phyloP scores from a whole-genome alignment of 345 rosid species.

The Hibiscus tridactylites region DNA sequence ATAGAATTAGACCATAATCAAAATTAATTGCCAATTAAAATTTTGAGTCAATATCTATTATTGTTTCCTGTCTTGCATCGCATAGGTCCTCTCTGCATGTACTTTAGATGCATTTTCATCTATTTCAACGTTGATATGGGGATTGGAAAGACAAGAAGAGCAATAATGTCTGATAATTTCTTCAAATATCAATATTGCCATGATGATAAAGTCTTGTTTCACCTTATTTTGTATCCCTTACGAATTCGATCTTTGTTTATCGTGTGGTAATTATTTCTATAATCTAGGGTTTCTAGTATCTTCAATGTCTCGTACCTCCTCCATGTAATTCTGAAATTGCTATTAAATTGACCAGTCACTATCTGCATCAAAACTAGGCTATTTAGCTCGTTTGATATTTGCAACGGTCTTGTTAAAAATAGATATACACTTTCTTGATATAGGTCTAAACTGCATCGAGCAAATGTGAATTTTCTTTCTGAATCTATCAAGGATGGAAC shows the following conservation, averaged over 20 bases:
- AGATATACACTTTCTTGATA: conserved; percentile 1
- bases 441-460: conserved; percentile 69
- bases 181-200: too few species aligned
- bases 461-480: conserved; percentile 78
- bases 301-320: background rate
- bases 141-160: too few species aligned
- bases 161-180: too few species aligned
- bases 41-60: too few species aligned
- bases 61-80: background rate
- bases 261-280: background rate
- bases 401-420: background rate
- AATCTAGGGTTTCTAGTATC: background rate
- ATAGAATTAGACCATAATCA: too few species aligned
- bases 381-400: background rate
- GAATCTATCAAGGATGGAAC: conserved; percentile 81
- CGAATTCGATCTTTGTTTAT: background rate
- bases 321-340: background rate
- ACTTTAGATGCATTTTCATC: background rate
- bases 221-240: background rate
- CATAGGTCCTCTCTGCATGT: background rate
- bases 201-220: background rate
- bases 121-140: too few species aligned
- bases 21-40: too few species aligned
- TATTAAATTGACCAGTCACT: background rate
- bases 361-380: background rate